These are phyloP conservation scores for Neurospora sp. DNA, from an alignment of 495 filamentous ascomycete genomes.

Conservation along the genomic window DNA sequence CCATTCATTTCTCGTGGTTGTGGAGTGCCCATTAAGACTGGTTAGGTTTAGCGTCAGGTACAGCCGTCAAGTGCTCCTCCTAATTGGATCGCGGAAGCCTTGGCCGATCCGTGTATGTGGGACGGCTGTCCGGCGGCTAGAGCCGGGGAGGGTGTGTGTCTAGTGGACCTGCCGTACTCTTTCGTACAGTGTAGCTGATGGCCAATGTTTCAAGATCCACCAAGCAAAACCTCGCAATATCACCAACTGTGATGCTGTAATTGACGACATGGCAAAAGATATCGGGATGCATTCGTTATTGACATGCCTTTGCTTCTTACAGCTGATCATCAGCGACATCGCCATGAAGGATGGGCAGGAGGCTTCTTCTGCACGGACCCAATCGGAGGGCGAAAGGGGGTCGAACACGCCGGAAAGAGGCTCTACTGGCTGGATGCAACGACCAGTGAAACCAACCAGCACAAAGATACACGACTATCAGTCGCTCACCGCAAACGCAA, in stretches of 20 bases:
- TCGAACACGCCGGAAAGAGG: neutral
- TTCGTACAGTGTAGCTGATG: neutral
- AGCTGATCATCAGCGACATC: neutral
- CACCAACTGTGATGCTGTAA: neutral
- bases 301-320: neutral
- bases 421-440: neutral
- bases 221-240: neutral
- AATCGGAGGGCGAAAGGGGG: neutral
- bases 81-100: slow-evolving; percentile 38
- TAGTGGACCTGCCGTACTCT: neutral
- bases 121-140: slow-evolving; percentile 11
- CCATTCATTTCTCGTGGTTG: slow-evolving; percentile 1
- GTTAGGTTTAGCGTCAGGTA: slow-evolving; percentile 36
- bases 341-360: neutral
- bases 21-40: slow-evolving; percentile 4
- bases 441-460: neutral
- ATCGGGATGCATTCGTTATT: neutral
- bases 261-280: neutral
- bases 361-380: neutral
- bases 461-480: neutral
- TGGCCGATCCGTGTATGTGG: slow-evolving; percentile 26
- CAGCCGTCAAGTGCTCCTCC: slow-evolving; percentile 10
- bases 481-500: neutral
- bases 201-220: slow-evolving; percentile 1
- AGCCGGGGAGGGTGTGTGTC: neutral